Evolutionary conservation across 2,329 filamentous ascomycete species (phyloP), one percentile per base, ranked within the genome.

Genomic region (Aureobasidium pullulans): DNA sequence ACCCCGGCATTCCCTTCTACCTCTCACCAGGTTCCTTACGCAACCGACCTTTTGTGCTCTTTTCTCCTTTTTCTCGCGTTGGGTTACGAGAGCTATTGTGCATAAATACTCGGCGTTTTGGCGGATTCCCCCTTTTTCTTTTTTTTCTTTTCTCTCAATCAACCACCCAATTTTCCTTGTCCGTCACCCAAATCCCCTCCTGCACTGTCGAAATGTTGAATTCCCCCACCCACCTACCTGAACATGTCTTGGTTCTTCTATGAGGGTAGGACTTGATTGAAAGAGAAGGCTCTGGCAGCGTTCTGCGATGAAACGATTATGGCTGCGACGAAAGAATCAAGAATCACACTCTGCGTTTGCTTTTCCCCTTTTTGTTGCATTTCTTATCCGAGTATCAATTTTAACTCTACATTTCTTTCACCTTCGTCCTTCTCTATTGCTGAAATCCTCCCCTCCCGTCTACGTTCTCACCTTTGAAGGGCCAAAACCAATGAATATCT

Each of bases 131-230:
- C 52, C n/a, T 28, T 44, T 31, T 34, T 32, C 37, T 23, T 4
- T 32, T 56, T 29, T 16, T 44, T 7, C 19, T 46, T 46, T 40
- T n/a, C 6, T n/a, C 15, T 15, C 15, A 52, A 52, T 52, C 48
- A 54, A 10, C 54, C 61, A 11, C 56, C 53, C n/a, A 83, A 80
- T 23, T 0, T 79, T 95, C 36, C 92, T 87, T 82, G 72, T 90
- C 3, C 95, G 63, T 72, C 90, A 10, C 77, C 88, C 48, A 19
- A 8, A 23, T 31, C 15, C 23, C 29, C n/a, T 42, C 16, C 34
- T 36, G 39, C 50, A 54, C 39, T 36, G 48, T 32, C 50, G 39
- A 54, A 54, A 54, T 54, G 50, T 54, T 29, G 43, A 42, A 28
- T 44, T 42, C 19, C 29, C 40, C 9, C n/a, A 15, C 13, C 40